Evolutionary conservation across 441 rosid genomes (phyloP), one percentile per base, ranked within the genome.

Genomic region (Breynia disticha): DNA sequence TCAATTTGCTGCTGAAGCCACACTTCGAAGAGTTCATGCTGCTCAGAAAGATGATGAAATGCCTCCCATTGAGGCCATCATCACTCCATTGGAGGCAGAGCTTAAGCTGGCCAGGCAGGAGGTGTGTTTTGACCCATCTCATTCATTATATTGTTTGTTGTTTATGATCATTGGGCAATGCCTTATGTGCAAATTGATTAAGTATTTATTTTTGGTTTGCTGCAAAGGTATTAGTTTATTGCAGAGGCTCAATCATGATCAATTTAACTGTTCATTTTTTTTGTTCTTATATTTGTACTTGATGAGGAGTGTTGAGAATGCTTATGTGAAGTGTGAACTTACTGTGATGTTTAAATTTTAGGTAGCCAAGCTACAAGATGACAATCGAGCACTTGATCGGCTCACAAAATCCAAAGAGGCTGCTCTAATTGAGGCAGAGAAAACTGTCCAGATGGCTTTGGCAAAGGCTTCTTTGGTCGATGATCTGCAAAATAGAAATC

Each of bases 1-100:
- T 50, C 98, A 90, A 72, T 87, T 87, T 80, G 98, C 96, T 28
- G 96, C 96, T 54, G 98, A 90, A 77, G 96, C 96, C 17, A 87
- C 96, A 4, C 82, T 90, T 65, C 82, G 98, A 67, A 85, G 98
- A 65, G 96, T 87, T 54, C 96, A 90, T 70, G 95, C 97, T 68
- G 96, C 96, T 58, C 95, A 90, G 61, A 90, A 90, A 69, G 97
- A 90, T 62, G 97, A 90, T 50, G 97, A 90, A 57, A 87, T 87
- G 96, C 96, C 96, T 72, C 97, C 97, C 1, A 87, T 84, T 61
- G 95, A 86, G 74, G 95, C 97, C 56, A 86, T 90, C 63, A 84
- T 90, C 10, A 78, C 97, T 3, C 97, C 96, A 10, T 65, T 90
- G 60, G 96, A 90, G 67, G 97, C 96, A 50, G 97, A 90, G 64